A percentile compares a stretch with the other conserved stretches of the same genome.
Evolutionary conservation across 202 grass and related monocot genomes (phyloP).

Genomic region (Setaria italica): DNA sequence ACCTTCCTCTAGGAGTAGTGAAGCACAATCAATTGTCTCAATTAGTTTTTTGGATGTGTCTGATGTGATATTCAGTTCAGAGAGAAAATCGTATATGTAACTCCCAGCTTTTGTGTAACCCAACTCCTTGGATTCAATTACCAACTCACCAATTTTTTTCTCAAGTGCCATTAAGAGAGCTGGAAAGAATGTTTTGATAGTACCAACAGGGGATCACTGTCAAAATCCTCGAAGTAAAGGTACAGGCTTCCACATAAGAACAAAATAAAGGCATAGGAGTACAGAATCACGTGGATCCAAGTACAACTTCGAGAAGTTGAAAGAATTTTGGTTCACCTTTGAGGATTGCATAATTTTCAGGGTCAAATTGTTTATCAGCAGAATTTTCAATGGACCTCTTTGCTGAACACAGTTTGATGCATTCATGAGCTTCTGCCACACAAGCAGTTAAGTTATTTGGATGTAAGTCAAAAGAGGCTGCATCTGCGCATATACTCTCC

Average conservation of each 20-base stretch:
- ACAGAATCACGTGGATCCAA: conserved; percentile 6
- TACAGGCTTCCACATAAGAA: conserved; percentile 38
- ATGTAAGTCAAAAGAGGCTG: conserved; percentile 93
- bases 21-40: conserved; percentile 85
- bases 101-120: conserved; percentile 77
- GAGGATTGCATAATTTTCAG: conserved; percentile 99
- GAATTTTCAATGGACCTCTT: conserved; percentile 76
- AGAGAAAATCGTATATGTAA: conserved; percentile 94
- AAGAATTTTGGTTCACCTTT: conserved; percentile 59
- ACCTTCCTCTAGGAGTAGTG: conserved; percentile 95
- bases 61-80: conserved; percentile 87
- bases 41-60: conserved; percentile 94
- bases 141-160: conserved; percentile 75
- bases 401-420: conserved; percentile 74
- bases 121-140: conserved; percentile 84
- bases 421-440: conserved; percentile 89
- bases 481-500: conserved; percentile 98
- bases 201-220: conserved; percentile 34
- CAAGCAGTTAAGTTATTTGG: conserved; percentile 75
- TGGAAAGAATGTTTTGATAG: conserved; percentile 48
- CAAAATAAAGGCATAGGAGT: neutral
- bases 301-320: neutral
- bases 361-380: conserved; percentile 88
- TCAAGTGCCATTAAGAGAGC: conserved; percentile 92
- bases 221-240: conserved; percentile 37